These are phyloP conservation scores for Euphrasia arctica DNA, from an alignment of 305 asterid genomes.

Conservation along the genomic window DNA sequence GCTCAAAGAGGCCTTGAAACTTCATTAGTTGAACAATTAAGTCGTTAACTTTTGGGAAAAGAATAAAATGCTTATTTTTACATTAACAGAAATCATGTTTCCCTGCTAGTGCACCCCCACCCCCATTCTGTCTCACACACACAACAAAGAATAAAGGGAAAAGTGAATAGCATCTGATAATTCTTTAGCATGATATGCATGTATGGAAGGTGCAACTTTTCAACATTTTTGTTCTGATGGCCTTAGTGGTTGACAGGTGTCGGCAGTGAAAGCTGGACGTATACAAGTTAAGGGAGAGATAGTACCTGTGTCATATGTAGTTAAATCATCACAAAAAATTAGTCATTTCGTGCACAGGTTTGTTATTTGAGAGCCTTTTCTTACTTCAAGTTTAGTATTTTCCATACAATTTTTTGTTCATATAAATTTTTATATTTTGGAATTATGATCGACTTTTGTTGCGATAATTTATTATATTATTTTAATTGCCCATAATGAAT, in stretches of 20 bases:
- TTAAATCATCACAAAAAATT: conserved; percentile 75
- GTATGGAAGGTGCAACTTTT: neutral
- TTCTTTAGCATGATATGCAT: conserved; percentile 7
- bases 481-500: conserved; percentile 14
- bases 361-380: conserved; percentile 15
- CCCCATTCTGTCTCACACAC: too few species aligned
- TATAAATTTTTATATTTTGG: neutral
- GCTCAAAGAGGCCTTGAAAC: too few species aligned
- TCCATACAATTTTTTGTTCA: conserved; percentile 9
- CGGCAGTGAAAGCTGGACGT: conserved; percentile 89
- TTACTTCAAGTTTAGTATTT: conserved; percentile 1
- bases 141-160: too few species aligned
- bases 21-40: too few species aligned
- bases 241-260: conserved; percentile 42
- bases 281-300: conserved; percentile 86
- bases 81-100: too few species aligned
- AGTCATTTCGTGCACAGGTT: conserved; percentile 97
- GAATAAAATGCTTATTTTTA: too few species aligned
- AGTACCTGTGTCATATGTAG: conserved; percentile 66
- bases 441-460: conserved; percentile 11
- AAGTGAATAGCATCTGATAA: conserved; percentile 1
- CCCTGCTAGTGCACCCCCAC: too few species aligned
- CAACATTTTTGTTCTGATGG: conserved; percentile 19
- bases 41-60: too few species aligned
- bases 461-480: conserved; percentile 10